Percentiles rank a stretch among this genome's conserved stretches.
Conservation (phyloP, 306 rosid species). For the Arachis hypogaea region DNA sequence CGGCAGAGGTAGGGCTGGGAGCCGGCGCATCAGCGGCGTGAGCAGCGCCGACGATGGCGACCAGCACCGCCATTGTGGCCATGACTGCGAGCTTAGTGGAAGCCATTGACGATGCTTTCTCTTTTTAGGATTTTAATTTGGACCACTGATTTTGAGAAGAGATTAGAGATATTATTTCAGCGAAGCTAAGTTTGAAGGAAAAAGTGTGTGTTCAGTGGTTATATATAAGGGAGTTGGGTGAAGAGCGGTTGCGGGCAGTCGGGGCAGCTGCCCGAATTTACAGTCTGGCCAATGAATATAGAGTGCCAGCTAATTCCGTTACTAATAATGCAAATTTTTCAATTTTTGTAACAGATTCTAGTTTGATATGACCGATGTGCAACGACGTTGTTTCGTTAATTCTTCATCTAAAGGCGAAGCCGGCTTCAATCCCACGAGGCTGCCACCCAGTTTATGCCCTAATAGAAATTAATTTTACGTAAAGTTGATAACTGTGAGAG, state of each 20-base stretch:
- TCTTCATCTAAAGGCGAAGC: background rate
- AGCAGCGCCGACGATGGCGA: conserved; percentile 45
- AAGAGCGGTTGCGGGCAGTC: conserved; percentile 46
- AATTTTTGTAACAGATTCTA: background rate
- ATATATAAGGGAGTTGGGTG: conserved; percentile 37
- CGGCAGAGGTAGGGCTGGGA: conserved; percentile 71
- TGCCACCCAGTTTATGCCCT: background rate
- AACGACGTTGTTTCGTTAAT: background rate
- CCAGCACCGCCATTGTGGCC: conserved; percentile 44
- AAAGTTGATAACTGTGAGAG: too few species aligned
- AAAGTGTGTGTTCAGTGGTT: conserved; percentile 1
- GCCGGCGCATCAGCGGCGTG: conserved; percentile 69
- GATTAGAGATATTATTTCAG: background rate
- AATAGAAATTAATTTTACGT: too few species aligned
- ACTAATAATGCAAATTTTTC: background rate
- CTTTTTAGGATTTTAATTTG: conserved; percentile 34
- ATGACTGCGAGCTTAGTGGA: conserved; percentile 44
- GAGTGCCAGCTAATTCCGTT: conserved; percentile 49
- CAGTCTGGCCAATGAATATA: conserved; percentile 54
- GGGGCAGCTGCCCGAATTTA: conserved; percentile 52
- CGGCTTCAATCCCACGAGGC: conserved; percentile 8
- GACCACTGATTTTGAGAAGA: background rate
- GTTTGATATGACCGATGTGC: background rate
- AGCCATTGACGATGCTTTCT: conserved; percentile 50
- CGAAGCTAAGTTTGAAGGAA: fast-evolving